phyloP scores from a whole-genome alignment of 495 filamentous ascomycete species.

The Bathelium albidoporum region DNA sequence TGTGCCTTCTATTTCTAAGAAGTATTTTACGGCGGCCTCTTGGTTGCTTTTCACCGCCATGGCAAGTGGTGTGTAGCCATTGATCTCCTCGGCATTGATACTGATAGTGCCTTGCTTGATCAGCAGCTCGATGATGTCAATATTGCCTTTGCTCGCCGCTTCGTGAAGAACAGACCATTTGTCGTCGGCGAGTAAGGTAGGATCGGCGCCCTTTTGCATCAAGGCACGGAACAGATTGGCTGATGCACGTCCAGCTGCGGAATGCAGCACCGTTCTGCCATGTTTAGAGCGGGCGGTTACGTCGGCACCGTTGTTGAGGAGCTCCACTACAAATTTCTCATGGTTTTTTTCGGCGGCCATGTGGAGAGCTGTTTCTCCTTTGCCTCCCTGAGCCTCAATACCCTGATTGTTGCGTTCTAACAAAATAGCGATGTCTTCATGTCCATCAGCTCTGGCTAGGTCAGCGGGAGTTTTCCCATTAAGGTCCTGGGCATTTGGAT shows the following conservation, averaged over 20 bases:
- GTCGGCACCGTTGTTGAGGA: constrained; percentile 2
- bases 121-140: neutral
- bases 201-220: neutral
- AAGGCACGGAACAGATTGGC: neutral
- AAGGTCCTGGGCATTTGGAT: constrained; percentile 1
- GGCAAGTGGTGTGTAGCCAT: neutral
- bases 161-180: constrained; percentile 2
- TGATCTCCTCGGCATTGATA: neutral
- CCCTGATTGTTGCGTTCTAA: neutral
- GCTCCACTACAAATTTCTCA: neutral
- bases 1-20: neutral
- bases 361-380: neutral
- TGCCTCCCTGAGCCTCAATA: neutral
- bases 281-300: neutral
- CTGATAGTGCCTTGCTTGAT: neutral
- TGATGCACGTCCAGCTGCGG: neutral
- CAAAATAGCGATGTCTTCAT: neutral
- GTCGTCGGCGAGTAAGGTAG: neutral
- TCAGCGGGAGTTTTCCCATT: neutral
- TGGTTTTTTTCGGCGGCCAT: constrained; percentile 1
- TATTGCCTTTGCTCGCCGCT: neutral
- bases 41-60: neutral
- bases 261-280: neutral
- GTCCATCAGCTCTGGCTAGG: neutral
- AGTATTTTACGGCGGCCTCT: neutral